Conservation (phyloP, 768 basidiomycete species). For the Guyanaporus albipodus region DNA sequence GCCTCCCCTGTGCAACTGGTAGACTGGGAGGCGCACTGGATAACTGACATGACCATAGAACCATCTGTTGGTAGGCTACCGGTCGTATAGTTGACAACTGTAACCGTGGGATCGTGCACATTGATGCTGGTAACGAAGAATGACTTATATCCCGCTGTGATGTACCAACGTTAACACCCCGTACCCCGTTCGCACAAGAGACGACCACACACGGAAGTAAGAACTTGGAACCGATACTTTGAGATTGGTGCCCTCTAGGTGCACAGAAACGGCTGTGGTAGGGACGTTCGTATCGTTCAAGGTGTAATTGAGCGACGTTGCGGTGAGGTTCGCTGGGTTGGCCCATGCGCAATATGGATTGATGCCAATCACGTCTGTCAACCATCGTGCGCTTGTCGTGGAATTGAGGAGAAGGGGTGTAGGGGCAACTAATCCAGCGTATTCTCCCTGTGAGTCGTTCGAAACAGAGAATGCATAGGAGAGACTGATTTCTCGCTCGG, state of each 20-base stretch:
- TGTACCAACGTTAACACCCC: neutral
- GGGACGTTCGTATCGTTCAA: conserved; percentile 11
- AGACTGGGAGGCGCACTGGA: conserved; percentile 12
- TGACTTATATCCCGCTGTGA: conserved; percentile 7
- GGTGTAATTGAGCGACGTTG: conserved; percentile 12
- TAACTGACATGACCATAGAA: conserved; percentile 13
- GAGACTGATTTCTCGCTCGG: conserved; percentile 12
- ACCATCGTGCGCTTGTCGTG: conserved; percentile 17
- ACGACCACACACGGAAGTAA: conserved; percentile 12
- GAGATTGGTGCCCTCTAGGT: conserved; percentile 7
- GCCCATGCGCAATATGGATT: conserved; percentile 22
- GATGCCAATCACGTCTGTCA: conserved; percentile 22
- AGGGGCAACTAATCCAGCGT: conserved; percentile 10
- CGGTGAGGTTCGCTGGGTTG: conserved; percentile 15
- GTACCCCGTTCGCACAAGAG: neutral
- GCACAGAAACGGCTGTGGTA: neutral
- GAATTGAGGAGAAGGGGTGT: conserved; percentile 9
- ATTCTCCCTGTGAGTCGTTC: conserved; percentile 9
- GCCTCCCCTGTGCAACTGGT: conserved; percentile 5
- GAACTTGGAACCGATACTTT: conserved; percentile 11
- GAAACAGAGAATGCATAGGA: conserved; percentile 10
- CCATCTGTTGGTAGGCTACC: conserved; percentile 16
- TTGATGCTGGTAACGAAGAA: conserved; percentile 11
- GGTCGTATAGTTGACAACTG: conserved; percentile 13
- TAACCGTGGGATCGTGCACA: conserved; percentile 12